Conservation (phyloP, 768 basidiomycete species). For the Multifurca ochricompacta region DNA sequence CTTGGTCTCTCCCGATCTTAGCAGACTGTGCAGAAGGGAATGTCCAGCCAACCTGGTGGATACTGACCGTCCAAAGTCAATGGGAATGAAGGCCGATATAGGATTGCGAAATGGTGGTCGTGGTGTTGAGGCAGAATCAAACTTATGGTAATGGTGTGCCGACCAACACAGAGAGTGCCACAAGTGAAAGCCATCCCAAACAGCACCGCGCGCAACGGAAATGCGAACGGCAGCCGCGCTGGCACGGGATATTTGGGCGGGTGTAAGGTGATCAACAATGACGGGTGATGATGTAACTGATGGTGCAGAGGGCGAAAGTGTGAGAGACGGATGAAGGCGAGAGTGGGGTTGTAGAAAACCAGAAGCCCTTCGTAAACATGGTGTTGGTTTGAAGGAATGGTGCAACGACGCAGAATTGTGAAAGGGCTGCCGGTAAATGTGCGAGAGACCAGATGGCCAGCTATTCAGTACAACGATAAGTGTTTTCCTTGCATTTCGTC, state of each 20-base stretch:
- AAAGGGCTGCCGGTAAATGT: neutral
- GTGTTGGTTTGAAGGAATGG: neutral
- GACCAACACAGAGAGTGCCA: slow-evolving; percentile 21
- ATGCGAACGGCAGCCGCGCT: slow-evolving; percentile 17
- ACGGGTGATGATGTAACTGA: slow-evolving; percentile 8
- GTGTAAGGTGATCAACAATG: slow-evolving; percentile 1
- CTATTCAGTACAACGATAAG: neutral
- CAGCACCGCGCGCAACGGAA: slow-evolving; percentile 8
- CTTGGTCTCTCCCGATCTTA: slow-evolving; percentile 42
- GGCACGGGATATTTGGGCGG: slow-evolving; percentile 20
- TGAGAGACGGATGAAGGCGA: neutral
- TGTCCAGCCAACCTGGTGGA: slow-evolving; percentile 58
- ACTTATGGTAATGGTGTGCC: slow-evolving; percentile 7
- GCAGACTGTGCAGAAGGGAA: slow-evolving; percentile 52
- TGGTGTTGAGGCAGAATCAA: slow-evolving; percentile 16
- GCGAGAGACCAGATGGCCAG: neutral
- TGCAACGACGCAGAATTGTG: neutral
- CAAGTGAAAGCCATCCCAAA: slow-evolving; percentile 19
- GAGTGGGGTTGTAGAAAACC: neutral
- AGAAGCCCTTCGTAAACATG: neutral
- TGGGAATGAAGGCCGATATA: slow-evolving; percentile 31
- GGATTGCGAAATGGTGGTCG: slow-evolving; percentile 15
- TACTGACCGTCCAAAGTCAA: slow-evolving; percentile 42
- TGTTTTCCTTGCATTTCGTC: slow-evolving; percentile 4
- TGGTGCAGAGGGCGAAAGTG: slow-evolving; percentile 4